Conservation (phyloP, 2,329 filamentous ascomycete species). For the Talaromyces sp. region DNA sequence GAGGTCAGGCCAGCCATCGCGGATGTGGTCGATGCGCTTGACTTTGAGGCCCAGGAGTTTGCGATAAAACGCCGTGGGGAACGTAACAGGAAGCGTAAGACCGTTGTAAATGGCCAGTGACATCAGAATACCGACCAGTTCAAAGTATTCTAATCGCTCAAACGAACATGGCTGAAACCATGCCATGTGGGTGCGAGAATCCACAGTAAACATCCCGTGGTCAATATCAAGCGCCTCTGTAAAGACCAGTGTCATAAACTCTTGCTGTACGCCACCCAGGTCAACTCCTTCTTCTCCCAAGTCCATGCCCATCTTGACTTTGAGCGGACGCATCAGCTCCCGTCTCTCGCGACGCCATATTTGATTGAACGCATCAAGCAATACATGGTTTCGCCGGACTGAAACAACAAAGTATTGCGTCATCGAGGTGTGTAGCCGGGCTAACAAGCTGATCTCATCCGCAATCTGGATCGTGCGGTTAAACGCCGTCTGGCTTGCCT, state of each 20-base stretch:
- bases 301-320: constrained; percentile 78
- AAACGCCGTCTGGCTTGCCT: constrained; percentile 42
- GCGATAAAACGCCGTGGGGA: constrained; percentile 78
- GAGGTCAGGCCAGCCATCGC: constrained; percentile 81
- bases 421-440: constrained; percentile 61
- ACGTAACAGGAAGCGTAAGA: constrained; percentile 81
- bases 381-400: constrained; percentile 61
- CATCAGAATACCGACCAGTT: constrained; percentile 80
- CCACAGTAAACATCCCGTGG: constrained; percentile 72
- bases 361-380: constrained; percentile 76
- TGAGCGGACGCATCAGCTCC: constrained; percentile 78
- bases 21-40: constrained; percentile 67
- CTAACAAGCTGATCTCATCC: constrained; percentile 57
- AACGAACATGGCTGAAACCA: constrained; percentile 84
- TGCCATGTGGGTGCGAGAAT: constrained; percentile 68
- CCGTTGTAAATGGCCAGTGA: constrained; percentile 92
- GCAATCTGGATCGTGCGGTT: constrained; percentile 37
- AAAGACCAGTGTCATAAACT: constrained; percentile 85
- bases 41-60: constrained; percentile 68
- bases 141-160: constrained; percentile 83
- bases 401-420: constrained; percentile 67
- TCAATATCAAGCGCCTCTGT: constrained; percentile 71
- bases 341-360: constrained; percentile 80
- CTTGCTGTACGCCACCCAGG: constrained; percentile 91
- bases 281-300: constrained; percentile 84